Conservation (phyloP, 106 monocot species). For the Dendrobium chrysotoxum region DNA sequence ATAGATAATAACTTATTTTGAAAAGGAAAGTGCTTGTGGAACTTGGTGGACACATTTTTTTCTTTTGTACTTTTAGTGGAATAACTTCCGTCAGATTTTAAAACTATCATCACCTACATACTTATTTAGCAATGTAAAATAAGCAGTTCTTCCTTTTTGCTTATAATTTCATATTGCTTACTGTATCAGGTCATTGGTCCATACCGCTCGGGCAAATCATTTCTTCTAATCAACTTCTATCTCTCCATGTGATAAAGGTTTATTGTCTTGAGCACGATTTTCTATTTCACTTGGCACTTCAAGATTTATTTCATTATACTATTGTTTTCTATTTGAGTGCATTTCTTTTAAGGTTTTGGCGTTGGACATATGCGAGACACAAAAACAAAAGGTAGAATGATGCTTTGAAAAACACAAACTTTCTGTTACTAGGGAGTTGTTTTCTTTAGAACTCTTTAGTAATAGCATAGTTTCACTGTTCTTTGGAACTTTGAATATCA, state of each 20-base stretch:
- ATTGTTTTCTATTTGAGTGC: background rate
- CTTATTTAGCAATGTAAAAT: slow-evolving; percentile 1
- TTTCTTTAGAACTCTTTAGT: background rate
- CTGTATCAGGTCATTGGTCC: slow-evolving; percentile 88
- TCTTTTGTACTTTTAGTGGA: background rate
- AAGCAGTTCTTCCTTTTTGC: background rate
- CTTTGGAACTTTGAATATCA: background rate
- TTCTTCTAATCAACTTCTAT: slow-evolving; percentile 96
- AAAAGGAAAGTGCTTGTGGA: background rate
- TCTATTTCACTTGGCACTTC: background rate
- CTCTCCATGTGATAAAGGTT: slow-evolving; percentile 95
- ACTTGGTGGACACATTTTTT: background rate
- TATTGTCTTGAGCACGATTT: background rate
- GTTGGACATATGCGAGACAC: slow-evolving; percentile 99
- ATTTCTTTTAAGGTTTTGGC: slow-evolving; percentile 74
- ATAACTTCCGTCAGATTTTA: background rate
- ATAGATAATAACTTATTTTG: too few relatives aligned
- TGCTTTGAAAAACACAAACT: background rate
- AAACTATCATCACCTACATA: slow-evolving; percentile 1
- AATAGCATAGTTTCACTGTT: background rate
- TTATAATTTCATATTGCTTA: slow-evolving; percentile 1
- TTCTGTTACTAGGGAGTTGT: background rate
- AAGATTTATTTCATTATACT: background rate
- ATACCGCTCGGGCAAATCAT: slow-evolving; percentile 97
- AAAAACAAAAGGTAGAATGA: slow-evolving; percentile 90